A percentile compares a stretch with the other conserved stretches of the same genome.
These are phyloP conservation scores for Toxicodendron radicans DNA, from an alignment of 345 rosid species.

Conservation along the genomic window DNA sequence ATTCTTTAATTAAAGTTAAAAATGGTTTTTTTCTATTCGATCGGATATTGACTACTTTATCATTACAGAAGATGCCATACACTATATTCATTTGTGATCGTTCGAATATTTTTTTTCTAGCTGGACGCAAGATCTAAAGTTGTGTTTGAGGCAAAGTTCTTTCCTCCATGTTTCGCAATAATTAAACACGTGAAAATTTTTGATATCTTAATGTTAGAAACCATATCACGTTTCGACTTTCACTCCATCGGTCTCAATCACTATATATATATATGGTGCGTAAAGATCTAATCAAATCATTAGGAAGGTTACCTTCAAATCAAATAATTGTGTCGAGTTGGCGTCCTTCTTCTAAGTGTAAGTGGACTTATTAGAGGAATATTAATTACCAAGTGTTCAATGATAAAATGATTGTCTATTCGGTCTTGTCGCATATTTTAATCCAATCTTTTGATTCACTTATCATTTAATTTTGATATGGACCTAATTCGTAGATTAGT, in stretches of 20 bases:
- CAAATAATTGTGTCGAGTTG: slow-evolving; percentile 22
- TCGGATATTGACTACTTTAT: neutral
- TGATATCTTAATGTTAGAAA: neutral
- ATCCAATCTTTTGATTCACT: neutral
- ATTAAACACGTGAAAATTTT: slow-evolving; percentile 15
- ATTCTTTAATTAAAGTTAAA: neutral
- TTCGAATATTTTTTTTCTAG: neutral
- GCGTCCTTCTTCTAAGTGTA: neutral
- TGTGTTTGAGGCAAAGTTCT: neutral
- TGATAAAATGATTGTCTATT: slow-evolving; percentile 7
- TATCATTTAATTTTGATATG: slow-evolving; percentile 6
- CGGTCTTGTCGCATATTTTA: slow-evolving; percentile 5
- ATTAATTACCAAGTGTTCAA: slow-evolving; percentile 3
- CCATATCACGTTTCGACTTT: neutral
- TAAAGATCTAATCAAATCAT: slow-evolving; percentile 9
- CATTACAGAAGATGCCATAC: neutral
- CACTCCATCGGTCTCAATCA: slow-evolving; percentile 6
- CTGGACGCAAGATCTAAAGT: slow-evolving; percentile 1
- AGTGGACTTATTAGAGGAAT: neutral
- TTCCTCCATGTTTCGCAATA: neutral
- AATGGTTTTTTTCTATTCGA: no score
- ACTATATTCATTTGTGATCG: neutral
- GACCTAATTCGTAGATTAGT: neutral
- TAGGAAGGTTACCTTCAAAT: slow-evolving; percentile 7
- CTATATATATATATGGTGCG: neutral